phyloP scores from a whole-genome alignment of 208 protist species.

The Naegleria fowleri region DNA sequence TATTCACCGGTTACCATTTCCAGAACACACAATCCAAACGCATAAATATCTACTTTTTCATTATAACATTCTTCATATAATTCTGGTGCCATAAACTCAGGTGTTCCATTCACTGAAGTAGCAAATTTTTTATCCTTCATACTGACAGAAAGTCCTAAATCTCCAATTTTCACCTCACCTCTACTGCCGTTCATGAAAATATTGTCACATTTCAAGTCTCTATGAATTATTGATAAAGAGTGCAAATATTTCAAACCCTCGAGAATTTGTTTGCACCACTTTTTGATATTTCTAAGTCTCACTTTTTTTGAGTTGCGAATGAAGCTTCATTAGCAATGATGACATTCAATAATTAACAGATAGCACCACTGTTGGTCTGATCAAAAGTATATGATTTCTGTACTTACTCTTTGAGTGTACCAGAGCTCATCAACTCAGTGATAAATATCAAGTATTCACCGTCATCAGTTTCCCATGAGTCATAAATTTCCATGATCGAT shows the following conservation, averaged over 20 bases:
- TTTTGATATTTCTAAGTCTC: constrained; percentile 53
- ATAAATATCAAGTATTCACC: constrained; percentile 59
- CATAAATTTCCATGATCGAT: constrained; percentile 68
- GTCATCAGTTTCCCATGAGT: constrained; percentile 50
- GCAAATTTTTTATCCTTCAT: constrained; percentile 35
- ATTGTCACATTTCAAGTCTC: constrained; percentile 82
- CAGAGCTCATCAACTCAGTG: constrained; percentile 69
- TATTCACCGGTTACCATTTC: constrained; percentile 75
- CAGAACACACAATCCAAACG: constrained; percentile 76
- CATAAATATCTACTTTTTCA: constrained; percentile 75
- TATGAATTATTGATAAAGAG: constrained; percentile 65
- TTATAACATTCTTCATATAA: constrained; percentile 71
- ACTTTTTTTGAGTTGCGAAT: constrained; percentile 41
- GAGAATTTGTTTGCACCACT: constrained; percentile 68
- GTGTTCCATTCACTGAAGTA: not conserved
- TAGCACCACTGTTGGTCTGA: no score
- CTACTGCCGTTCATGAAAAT: constrained; percentile 73
- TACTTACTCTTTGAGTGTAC: constrained; percentile 62
- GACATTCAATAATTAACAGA: constrained; percentile 24
- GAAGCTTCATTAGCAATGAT: not conserved
- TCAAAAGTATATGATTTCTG: constrained; percentile 33
- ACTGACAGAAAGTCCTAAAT: constrained; percentile 60
- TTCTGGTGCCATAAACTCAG: constrained; percentile 49
- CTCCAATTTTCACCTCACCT: constrained; percentile 68
- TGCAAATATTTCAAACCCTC: constrained; percentile 69